Base-by-base conservation (phyloP, 768 basidiomycete species). In the Naganishia vaughanmartiniae region DNA sequence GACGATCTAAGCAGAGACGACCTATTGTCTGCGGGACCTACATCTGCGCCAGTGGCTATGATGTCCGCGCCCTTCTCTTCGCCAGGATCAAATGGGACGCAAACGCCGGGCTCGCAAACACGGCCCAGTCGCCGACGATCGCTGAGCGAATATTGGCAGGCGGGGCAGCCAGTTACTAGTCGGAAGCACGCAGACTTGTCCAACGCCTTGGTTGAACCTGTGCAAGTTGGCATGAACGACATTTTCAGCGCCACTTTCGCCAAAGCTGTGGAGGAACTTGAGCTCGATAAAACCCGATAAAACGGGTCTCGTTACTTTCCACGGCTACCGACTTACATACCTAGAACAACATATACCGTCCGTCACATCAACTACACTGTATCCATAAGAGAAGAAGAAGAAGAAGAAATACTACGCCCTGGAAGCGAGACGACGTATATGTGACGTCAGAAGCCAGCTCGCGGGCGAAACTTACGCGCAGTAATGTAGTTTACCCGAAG, bases 221-320 rank as follows among this genome's bases (percentile, higher is more conserved):
- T 69, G 21, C 56, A 69, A 39, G 45, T 69, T 9, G 68, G 68
- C 4, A 69, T 69, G 68, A 69, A 51, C 21, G 68, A 69, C 31
- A 56, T 56, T 12, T 69, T 69, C 57, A 58, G 56, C 21, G 68
- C 68, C n/a, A 69, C 55, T 21, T 69, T 69, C 26, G 68, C 56
- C 17, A 58, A 51, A 53, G 68, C 68, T 24, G 46, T 69, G n/a
- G 46, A 63, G 30, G 39, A 63, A 34, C 10, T 28, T 12, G 39
- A 51, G 48, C 48, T 51, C n/a, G 48, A 51, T 51, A 14, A 51
- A 51, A n/a, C 19, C 7, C 24, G 21, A 21, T 51, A 24, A 51
- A 15, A 51, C n/a, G 48, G 24, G 21, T 7, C 45, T 17, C 45
- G 21, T 46, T 46, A 5, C 48, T 51, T 51, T 51, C n/a, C 4